A percentile compares a stretch with the other conserved stretches of the same genome.
These are phyloP conservation scores for Aspergillus sojae DNA, from an alignment of 2,329 filamentous ascomycete species.

Conservation along the genomic window DNA sequence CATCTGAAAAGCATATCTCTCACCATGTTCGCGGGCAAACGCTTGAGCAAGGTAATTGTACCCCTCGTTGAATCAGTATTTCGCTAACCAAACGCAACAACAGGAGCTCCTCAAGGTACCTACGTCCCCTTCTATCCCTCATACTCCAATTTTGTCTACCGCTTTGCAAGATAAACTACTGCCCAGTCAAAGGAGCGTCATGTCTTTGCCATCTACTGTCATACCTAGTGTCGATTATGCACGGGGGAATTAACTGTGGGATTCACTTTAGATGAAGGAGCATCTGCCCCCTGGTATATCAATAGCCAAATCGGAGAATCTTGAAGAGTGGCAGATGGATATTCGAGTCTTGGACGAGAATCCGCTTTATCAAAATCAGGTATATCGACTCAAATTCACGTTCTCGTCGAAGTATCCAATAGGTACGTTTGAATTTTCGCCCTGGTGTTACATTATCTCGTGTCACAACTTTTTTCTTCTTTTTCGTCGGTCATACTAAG, in stretches of 20 bases:
- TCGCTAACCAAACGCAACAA: conserved; percentile 24
- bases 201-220: neutral
- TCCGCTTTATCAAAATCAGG: conserved; percentile 79
- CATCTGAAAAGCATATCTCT: neutral
- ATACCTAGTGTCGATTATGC: neutral
- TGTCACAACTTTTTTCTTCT: neutral
- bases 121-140: neutral
- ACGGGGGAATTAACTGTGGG: neutral
- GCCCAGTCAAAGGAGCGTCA: neutral
- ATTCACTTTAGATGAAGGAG: conserved; percentile 54
- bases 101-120: conserved; percentile 60
- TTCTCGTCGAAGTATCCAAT: conserved; percentile 89
- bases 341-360: conserved; percentile 89
- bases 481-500: conserved; percentile 15
- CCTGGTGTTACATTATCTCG: neutral
- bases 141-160: neutral
- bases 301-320: conserved; percentile 77
- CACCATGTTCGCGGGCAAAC: conserved; percentile 55
- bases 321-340: conserved; percentile 90
- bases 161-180: neutral
- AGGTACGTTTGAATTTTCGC: conserved; percentile 56
- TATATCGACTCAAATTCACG: conserved; percentile 81
- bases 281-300: conserved; percentile 69
- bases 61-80: neutral
- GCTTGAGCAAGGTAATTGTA: conserved; percentile 47